These are phyloP conservation scores for Myxozyma neotropica DNA, from an alignment of 805 yeast genomes.

Conservation along the genomic window DNA sequence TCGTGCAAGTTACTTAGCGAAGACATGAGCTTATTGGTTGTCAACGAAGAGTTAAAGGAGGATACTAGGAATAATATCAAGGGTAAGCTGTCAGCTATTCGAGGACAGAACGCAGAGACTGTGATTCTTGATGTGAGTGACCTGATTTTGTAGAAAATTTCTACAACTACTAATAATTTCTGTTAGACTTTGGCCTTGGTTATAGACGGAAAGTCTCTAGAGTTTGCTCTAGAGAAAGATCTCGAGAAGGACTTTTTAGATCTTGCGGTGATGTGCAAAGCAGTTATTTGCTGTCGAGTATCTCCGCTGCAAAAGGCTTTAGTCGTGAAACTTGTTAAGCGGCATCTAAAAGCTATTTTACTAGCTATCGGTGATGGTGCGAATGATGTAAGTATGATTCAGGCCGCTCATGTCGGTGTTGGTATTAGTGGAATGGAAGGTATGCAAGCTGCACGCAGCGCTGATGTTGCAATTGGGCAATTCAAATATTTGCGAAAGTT, in stretches of 20 bases:
- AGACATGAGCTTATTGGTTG: slow-evolving; percentile 89
- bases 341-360: slow-evolving; percentile 69
- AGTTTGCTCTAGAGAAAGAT: slow-evolving; percentile 79
- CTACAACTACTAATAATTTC: too few species aligned
- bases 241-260: slow-evolving; percentile 77
- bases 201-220: slow-evolving; percentile 91
- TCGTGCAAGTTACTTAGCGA: slow-evolving; percentile 91
- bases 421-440: slow-evolving; percentile 99
- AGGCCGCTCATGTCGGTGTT: slow-evolving; percentile 98
- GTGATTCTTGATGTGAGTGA: slow-evolving; percentile 55
- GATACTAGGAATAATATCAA: slow-evolving; percentile 73
- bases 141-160: not conserved
- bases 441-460: slow-evolving; percentile 98
- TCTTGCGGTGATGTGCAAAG: slow-evolving; percentile 84
- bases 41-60: slow-evolving; percentile 80
- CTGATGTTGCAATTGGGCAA: slow-evolving; percentile 96
- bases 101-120: slow-evolving; percentile 43
- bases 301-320: slow-evolving; percentile 96
- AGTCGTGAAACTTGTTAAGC: slow-evolving; percentile 91
- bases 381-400: slow-evolving; percentile 98
- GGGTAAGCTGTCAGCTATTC: slow-evolving; percentile 75
- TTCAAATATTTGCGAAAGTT: slow-evolving; percentile 82
- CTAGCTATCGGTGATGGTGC: slow-evolving; percentile 99
- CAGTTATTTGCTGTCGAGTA: slow-evolving; percentile 97
- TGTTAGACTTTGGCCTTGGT: slow-evolving; percentile 77